These are phyloP conservation scores for Populus hybrid DNA, from an alignment of 441 rosid species.

Conservation along the genomic window DNA sequence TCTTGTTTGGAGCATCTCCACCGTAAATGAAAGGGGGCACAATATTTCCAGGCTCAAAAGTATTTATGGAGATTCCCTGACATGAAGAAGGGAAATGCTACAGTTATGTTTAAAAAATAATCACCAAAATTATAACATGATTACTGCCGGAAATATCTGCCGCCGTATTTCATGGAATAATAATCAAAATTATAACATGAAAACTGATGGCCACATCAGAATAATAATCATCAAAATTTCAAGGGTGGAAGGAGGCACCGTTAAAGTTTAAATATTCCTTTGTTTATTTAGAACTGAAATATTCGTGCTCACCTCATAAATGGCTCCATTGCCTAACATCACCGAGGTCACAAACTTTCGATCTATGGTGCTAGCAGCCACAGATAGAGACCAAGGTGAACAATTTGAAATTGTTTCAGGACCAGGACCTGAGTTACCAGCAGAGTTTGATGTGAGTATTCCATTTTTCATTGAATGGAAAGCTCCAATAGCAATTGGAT, in stretches of 20 bases:
- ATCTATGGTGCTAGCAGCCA: constrained; percentile 72
- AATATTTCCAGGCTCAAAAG: constrained; percentile 27
- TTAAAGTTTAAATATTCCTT: neutral
- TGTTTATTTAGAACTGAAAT: constrained; percentile 22
- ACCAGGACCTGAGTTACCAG: constrained; percentile 75
- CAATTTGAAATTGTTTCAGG: constrained; percentile 49
- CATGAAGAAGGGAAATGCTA: constrained; percentile 26
- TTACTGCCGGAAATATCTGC: too few relatives aligned
- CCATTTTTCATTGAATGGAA: constrained; percentile 67
- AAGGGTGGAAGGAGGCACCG: too few relatives aligned
- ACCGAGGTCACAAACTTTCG: constrained; percentile 63
- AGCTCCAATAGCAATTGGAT: constrained; percentile 74
- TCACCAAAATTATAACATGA: too few relatives aligned
- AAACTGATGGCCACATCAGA: too few relatives aligned
- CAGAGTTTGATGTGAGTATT: constrained; percentile 66
- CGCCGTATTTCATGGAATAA: too few relatives aligned
- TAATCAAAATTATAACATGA: too few relatives aligned
- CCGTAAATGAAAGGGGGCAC: constrained; percentile 41
- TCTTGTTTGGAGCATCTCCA: constrained; percentile 34
- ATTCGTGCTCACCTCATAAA: constrained; percentile 37
- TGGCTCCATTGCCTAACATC: constrained; percentile 53
- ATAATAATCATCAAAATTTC: too few relatives aligned
- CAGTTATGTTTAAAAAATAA: neutral
- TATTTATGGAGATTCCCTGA: constrained; percentile 48
- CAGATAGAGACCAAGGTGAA: constrained; percentile 81